These are phyloP conservation scores for Hyphopichia wangnamkhiaoensis DNA, from an alignment of 1,139 yeast species.

Conservation along the genomic window DNA sequence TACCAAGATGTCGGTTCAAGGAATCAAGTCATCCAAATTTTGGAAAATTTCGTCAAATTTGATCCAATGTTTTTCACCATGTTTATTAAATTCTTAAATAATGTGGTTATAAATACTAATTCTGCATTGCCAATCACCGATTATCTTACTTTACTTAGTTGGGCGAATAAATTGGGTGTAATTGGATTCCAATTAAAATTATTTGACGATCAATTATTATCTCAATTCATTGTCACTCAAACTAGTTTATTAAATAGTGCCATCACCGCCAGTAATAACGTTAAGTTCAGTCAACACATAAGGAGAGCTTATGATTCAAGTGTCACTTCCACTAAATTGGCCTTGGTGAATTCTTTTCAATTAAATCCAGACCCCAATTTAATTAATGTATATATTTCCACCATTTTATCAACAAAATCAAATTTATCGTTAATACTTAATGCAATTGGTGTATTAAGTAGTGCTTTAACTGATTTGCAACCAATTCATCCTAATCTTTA, in stretches of 20 bases:
- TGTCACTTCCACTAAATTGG: slow-evolving; percentile 35
- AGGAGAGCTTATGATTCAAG: slow-evolving; percentile 49
- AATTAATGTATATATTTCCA: neutral
- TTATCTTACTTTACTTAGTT: slow-evolving; percentile 54
- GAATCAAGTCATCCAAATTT: slow-evolving; percentile 35
- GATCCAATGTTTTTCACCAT: slow-evolving; percentile 33
- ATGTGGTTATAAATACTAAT: slow-evolving; percentile 30
- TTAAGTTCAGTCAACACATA: slow-evolving; percentile 32
- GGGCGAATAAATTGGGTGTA: slow-evolving; percentile 46
- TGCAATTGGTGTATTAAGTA: slow-evolving; percentile 43
- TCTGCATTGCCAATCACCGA: slow-evolving; percentile 52
- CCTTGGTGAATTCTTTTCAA: slow-evolving; percentile 22
- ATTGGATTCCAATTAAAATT: slow-evolving; percentile 14
- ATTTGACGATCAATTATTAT: slow-evolving; percentile 11
- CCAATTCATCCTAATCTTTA: slow-evolving; percentile 43
- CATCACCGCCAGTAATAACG: slow-evolving; percentile 11
- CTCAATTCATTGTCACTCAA: slow-evolving; percentile 19
- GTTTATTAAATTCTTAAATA: slow-evolving; percentile 38
- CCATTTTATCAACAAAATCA: slow-evolving; percentile 2
- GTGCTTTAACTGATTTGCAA: slow-evolving; percentile 36
- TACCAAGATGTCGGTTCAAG: slow-evolving; percentile 55
- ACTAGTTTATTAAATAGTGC: slow-evolving; percentile 23
- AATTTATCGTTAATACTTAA: slow-evolving; percentile 10
- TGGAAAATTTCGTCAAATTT: slow-evolving; percentile 31
- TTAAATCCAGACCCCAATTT: neutral